phyloP scores from a whole-genome alignment of 2,329 filamentous ascomycete genomes.

The Fusarium equiseti region DNA sequence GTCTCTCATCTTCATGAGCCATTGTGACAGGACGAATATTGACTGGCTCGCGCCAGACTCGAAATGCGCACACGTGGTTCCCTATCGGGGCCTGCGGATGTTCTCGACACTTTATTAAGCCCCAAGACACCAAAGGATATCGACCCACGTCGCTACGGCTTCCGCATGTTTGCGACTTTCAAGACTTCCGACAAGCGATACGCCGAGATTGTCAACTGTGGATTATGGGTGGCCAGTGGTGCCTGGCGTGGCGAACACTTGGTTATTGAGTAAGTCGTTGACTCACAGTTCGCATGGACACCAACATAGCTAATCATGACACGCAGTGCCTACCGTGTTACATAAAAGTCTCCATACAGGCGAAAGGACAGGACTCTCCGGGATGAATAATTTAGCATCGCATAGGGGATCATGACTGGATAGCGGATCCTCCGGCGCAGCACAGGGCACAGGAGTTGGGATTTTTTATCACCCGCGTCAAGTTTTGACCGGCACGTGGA shows the following conservation, averaged over 20 bases:
- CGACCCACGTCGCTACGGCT: conserved; percentile 60
- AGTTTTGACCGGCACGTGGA: conserved; percentile 34
- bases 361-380: conserved; percentile 2
- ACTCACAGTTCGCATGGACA: conserved; percentile 9
- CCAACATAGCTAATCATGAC: conserved; percentile 20
- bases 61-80: conserved; percentile 63
- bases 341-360: conserved; percentile 39
- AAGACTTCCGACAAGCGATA: conserved; percentile 64
- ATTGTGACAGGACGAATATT: background rate
- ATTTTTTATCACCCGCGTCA: conserved; percentile 25
- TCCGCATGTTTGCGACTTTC: conserved; percentile 63
- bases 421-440: conserved; percentile 42
- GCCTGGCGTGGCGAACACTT: conserved; percentile 60
- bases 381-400: conserved; percentile 36
- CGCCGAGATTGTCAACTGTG: conserved; percentile 62
- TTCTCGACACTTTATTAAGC: conserved; percentile 56
- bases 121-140: conserved; percentile 55
- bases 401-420: conserved; percentile 40
- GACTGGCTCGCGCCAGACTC: conserved; percentile 45
- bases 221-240: conserved; percentile 63
- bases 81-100: conserved; percentile 60
- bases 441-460: conserved; percentile 34
- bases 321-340: conserved; percentile 52
- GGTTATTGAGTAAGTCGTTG: conserved; percentile 58
- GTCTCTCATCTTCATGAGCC: conserved; percentile 21